Evolutionary conservation across 2,329 filamentous ascomycete genomes (phyloP).

Genomic region (Phialophora tarda): DNA sequence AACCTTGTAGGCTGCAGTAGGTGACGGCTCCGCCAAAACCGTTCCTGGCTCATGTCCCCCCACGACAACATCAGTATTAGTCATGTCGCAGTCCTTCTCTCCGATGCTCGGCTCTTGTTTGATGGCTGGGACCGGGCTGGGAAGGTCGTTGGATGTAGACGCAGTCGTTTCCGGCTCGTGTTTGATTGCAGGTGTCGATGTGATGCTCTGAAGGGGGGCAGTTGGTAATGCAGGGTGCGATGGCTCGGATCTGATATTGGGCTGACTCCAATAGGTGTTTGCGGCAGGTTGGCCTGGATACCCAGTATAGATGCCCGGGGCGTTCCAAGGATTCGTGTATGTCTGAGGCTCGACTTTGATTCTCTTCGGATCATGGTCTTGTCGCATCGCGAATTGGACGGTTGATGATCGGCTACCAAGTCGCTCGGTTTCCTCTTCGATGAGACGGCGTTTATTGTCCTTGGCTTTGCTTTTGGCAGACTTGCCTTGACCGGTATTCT

Average conservation of each 20-base stretch:
- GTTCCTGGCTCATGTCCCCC: conserved; percentile 15
- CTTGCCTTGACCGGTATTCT: conserved; percentile 25
- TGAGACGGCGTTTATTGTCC: conserved; percentile 20
- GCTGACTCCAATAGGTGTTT: conserved; percentile 21
- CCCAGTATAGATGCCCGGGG: conserved; percentile 9
- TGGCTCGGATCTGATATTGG: conserved; percentile 22
- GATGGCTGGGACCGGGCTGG: conserved; percentile 11
- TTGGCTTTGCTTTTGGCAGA: conserved; percentile 27
- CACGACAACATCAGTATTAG: neutral
- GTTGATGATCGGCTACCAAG: conserved; percentile 15
- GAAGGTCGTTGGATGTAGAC: neutral
- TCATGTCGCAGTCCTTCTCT: neutral
- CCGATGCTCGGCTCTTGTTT: conserved; percentile 18
- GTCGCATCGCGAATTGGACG: conserved; percentile 5
- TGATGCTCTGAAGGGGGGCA: neutral
- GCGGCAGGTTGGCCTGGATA: conserved; percentile 13
- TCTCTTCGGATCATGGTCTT: conserved; percentile 28
- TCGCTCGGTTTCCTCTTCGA: conserved; percentile 24
- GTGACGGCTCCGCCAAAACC: neutral
- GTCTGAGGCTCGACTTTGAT: conserved; percentile 27
- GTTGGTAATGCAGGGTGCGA: neutral
- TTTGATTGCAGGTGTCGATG: conserved; percentile 25
- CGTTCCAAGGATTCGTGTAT: conserved; percentile 11
- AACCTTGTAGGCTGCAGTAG: neutral
- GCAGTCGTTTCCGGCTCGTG: conserved; percentile 20